Conservation (phyloP, 208 protist genomes). For the Naegleria fowleri region DNA sequence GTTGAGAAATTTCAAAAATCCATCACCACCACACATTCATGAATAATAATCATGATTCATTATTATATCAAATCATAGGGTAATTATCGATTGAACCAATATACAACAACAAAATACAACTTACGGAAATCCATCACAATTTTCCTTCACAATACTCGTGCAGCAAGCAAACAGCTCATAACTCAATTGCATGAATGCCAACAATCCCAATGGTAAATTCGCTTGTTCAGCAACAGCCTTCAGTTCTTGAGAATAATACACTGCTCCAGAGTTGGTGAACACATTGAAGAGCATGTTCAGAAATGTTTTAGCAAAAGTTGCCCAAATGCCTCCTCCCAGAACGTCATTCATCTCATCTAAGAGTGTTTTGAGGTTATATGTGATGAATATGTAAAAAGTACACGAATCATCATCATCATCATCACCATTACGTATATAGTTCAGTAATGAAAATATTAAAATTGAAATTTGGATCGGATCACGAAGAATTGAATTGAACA, state of each 20-base stretch:
- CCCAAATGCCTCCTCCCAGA: background rate
- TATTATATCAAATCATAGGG: too few relatives aligned
- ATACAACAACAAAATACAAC: background rate
- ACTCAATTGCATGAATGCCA: background rate
- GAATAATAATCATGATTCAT: too few relatives aligned
- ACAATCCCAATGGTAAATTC: background rate
- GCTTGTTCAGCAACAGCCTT: background rate
- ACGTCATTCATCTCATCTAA: background rate
- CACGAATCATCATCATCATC: too few relatives aligned
- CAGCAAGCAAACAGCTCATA: slow-evolving; percentile 5
- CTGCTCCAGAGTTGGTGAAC: background rate
- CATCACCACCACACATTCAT: too few relatives aligned
- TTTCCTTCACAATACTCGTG: background rate
- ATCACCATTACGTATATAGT: too few relatives aligned
- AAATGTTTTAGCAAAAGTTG: background rate
- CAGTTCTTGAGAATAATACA: background rate
- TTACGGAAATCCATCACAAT: background rate
- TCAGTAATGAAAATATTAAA: too few relatives aligned
- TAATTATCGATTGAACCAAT: background rate
- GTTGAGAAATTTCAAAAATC: background rate
- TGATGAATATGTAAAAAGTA: too few relatives aligned
- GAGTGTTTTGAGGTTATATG: too few relatives aligned
- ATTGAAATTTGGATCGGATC: too few relatives aligned
- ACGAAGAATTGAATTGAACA: too few relatives aligned
- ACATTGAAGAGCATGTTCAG: background rate